Evolutionary conservation across 2,329 filamentous ascomycete species (phyloP), one percentile per base, ranked within the genome.

Genomic region (Parafenestella ontariensis): DNA sequence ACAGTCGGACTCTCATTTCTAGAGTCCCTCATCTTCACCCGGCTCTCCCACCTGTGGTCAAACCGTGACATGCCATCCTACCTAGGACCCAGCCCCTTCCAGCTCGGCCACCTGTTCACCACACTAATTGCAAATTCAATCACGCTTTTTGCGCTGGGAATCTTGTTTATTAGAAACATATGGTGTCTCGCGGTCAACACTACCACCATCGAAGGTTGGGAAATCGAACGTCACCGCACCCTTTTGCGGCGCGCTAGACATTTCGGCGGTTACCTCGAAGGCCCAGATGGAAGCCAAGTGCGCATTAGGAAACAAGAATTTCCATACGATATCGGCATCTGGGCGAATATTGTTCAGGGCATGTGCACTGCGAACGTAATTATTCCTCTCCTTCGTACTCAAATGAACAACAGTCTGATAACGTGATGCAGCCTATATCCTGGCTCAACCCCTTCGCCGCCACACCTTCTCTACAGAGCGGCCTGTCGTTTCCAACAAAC

Each of bases 121-220:
- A 77, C 92, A 1, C 72, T 80, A 0, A 69, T 88, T n/a, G 74
- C 83, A 13, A 86, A 86, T 66, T 81, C 82, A 42, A 70, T 87
- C 29, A 86, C 86, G 0, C 78, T 85, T 8, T 81, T 92, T 46
- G 85, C 82, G 0, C 80, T 95, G 1, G 76, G 77, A 1, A 80
- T 95, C 33, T 82, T 95, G 56, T 77, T 92, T 3, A 72, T 83
- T n/a, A 84, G 86, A 5, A 76, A 76, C 47, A 49, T 84, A 1
- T 85, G 84, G 71, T 82, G 82, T 49, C 87, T 90, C 71, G 65
- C 83, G 3, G 80, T 88, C 56, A 93, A 93, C 76, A 86, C 83
- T 15, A 94, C 90, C 21, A 91, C 90, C 72, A 95, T 96, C 65
- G 91, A 96, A 76, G 82, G 83, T 56, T 94, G 90, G 90, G 90